A percentile compares a stretch with the other conserved stretches of the same genome.
Conservation (phyloP, 805 yeast genomes). For the Yamadazyma laniorum region DNA sequence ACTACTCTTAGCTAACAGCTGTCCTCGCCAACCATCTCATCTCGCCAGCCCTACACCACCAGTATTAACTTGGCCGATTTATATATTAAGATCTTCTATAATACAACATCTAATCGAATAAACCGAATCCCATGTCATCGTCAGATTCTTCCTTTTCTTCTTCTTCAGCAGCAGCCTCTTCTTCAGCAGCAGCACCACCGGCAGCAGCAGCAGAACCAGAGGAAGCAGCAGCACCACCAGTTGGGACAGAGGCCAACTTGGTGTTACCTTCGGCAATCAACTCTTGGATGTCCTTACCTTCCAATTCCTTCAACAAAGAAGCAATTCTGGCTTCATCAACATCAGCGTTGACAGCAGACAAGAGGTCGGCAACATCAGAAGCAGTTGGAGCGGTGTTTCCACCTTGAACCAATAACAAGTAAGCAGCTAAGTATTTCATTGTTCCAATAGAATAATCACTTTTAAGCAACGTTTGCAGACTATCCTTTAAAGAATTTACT, state of each 20-base stretch:
- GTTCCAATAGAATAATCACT: slow-evolving; percentile 20
- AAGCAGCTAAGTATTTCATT: slow-evolving; percentile 99
- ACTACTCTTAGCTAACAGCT: no score
- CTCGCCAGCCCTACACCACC: no score
- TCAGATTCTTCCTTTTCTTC: slow-evolving; percentile 60
- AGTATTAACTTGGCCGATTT: neutral
- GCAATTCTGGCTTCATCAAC: slow-evolving; percentile 86
- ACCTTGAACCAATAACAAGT: slow-evolving; percentile 96
- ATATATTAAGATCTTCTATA: neutral
- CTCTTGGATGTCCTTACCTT: slow-evolving; percentile 89
- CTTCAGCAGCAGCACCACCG: slow-evolving; percentile 69
- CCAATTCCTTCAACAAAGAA: slow-evolving; percentile 77
- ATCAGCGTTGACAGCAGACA: slow-evolving; percentile 95
- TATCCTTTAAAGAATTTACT: slow-evolving; percentile 55
- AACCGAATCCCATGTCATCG: slow-evolving; percentile 93
- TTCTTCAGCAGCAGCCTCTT: slow-evolving; percentile 67
- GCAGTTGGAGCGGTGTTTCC: slow-evolving; percentile 95
- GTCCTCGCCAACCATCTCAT: no score
- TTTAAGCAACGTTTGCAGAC: slow-evolving; percentile 53
- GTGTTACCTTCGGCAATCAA: slow-evolving; percentile 92
- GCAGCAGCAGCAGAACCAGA: slow-evolving; percentile 69
- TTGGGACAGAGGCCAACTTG: slow-evolving; percentile 95
- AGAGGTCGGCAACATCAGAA: slow-evolving; percentile 81
- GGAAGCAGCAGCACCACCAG: slow-evolving; percentile 96
- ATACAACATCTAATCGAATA: slow-evolving; percentile 73